These are phyloP conservation scores for Aspergillus sojae DNA, from an alignment of 2,329 filamentous ascomycete species.

Conservation along the genomic window DNA sequence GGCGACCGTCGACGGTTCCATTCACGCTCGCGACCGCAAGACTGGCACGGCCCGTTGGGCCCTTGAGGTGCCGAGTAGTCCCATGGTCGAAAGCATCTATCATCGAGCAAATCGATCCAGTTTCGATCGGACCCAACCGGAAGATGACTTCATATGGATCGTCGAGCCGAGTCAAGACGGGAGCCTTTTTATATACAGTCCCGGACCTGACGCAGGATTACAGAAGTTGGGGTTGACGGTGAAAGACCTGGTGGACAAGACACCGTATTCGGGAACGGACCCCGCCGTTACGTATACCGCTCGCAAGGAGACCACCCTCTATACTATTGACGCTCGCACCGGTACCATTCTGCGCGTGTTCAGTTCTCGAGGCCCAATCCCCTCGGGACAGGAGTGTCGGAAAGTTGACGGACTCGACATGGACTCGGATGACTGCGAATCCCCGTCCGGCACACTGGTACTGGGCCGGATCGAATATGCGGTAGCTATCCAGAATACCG, in stretches of 20 bases:
- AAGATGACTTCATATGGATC: constrained; percentile 92
- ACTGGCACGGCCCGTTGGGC: constrained; percentile 85
- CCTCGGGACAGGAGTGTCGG: constrained; percentile 74
- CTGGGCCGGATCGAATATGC: constrained; percentile 88
- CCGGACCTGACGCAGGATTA: constrained; percentile 55
- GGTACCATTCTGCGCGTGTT: constrained; percentile 84
- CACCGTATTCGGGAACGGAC: constrained; percentile 74
- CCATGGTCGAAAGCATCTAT: constrained; percentile 89
- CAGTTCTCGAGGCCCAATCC: constrained; percentile 70
- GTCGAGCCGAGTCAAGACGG: constrained; percentile 90
- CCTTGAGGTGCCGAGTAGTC: constrained; percentile 73
- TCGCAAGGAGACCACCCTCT: constrained; percentile 85
- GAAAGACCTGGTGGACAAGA: constrained; percentile 83
- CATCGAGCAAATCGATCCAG: constrained; percentile 69
- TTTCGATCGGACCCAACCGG: constrained; percentile 59
- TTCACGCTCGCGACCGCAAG: constrained; percentile 87
- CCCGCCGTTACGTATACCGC: constrained; percentile 86
- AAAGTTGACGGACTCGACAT: constrained; percentile 64
- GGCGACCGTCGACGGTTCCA: constrained; percentile 98
- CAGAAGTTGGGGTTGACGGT: constrained; percentile 54
- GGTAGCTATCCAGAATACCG: constrained; percentile 76
- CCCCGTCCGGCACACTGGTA: constrained; percentile 74
- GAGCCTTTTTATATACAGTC: constrained; percentile 81
- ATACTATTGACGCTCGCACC: constrained; percentile 84
- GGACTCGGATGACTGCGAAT: constrained; percentile 73